Conservation (phyloP, 2,329 filamentous ascomycete genomes). For the Tolypocladium tundrense region DNA sequence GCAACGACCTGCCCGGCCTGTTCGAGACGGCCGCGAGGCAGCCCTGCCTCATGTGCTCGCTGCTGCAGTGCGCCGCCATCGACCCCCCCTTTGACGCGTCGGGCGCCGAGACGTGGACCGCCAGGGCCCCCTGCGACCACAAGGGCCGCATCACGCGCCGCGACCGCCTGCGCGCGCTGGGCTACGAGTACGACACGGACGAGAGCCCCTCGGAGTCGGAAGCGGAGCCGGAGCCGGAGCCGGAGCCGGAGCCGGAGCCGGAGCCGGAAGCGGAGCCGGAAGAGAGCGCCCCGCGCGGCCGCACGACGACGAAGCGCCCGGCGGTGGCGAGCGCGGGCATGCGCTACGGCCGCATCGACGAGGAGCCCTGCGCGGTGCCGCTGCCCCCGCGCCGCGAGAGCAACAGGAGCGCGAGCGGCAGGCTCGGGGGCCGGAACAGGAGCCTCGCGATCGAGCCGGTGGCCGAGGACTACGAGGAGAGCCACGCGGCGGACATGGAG, state of each 20-base stretch:
- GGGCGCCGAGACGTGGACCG: background rate
- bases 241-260: background rate
- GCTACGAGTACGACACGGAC: constrained; percentile 14
- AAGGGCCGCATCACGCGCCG: constrained; percentile 7
- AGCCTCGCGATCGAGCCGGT: constrained; percentile 1
- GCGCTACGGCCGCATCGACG: background rate
- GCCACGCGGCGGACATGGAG: background rate
- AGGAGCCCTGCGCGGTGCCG: background rate
- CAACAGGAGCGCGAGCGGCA: background rate
- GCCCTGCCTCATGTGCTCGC: constrained; percentile 6
- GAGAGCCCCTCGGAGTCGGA: constrained; percentile 2
- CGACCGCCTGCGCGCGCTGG: constrained; percentile 11
- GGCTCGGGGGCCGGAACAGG: background rate
- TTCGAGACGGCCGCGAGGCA: constrained; percentile 4
- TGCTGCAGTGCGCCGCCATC: constrained; percentile 1
- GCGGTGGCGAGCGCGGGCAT: background rate
- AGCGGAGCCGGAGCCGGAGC: background rate
- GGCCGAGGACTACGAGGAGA: background rate
- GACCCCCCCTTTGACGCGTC: background rate
- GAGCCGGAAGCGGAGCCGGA: background rate
- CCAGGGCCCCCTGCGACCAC: constrained; percentile 2
- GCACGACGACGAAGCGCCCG: background rate
- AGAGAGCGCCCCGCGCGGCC: background rate
- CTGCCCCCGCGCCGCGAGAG: background rate
- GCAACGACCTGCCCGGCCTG: constrained; percentile 22